These are phyloP conservation scores for Hypoxylon sp. DNA, from an alignment of 2,329 filamentous ascomycete species.

Conservation along the genomic window DNA sequence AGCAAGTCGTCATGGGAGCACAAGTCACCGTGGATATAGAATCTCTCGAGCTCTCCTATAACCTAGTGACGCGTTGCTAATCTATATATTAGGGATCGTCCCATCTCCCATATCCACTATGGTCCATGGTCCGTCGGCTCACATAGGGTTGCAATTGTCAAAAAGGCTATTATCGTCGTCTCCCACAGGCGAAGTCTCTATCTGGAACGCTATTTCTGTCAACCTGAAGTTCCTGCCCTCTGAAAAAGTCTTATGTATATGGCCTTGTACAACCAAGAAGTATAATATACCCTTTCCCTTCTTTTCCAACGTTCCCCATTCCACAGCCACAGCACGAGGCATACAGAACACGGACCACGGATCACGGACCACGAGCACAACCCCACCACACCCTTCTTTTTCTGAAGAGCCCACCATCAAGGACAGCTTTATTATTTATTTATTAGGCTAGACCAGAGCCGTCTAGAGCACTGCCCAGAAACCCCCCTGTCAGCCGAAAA, in stretches of 20 bases:
- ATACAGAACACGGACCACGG: constrained; percentile 32
- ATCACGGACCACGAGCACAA: constrained; percentile 32
- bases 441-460: constrained; percentile 44
- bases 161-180: constrained; percentile 47
- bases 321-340: constrained; percentile 31
- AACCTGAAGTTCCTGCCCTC: constrained; percentile 21
- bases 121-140: constrained; percentile 36
- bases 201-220: constrained; percentile 35
- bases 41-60: constrained; percentile 41
- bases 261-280: constrained; percentile 36
- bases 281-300: constrained; percentile 28
- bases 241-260: constrained; percentile 4
- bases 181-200: constrained; percentile 37
- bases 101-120: constrained; percentile 40
- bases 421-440: constrained; percentile 39
- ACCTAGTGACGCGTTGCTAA: constrained; percentile 45
- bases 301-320: constrained; percentile 6
- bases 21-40: constrained; percentile 39
- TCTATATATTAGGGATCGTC: constrained; percentile 47
- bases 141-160: constrained; percentile 45
- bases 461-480: constrained; percentile 34
- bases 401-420: constrained; percentile 40
- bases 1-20: constrained; percentile 40
- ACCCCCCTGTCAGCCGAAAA: constrained; percentile 35
- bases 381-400: constrained; percentile 42